Base-by-base conservation (phyloP, 2,329 filamentous ascomycete genomes). In the Sporothrix luriei region DNA sequence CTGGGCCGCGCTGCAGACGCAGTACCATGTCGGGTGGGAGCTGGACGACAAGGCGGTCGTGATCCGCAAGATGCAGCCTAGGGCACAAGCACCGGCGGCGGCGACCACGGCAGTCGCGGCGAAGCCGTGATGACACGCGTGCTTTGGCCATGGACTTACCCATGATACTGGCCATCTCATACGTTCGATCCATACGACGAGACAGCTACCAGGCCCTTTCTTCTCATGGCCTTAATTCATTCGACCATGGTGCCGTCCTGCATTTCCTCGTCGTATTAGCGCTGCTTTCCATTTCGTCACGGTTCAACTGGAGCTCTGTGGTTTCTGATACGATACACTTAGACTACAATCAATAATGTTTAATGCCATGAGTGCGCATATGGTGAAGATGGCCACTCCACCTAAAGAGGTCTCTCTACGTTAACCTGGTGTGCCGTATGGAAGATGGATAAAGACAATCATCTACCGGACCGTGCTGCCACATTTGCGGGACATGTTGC, bases 21-120 rank as follows among this genome's bases (percentile, higher is more conserved):
- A 86, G 73, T 88, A 92, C 76, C 88, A 88, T 2, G 90, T 98
- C 1, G 93, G 93, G 0, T 99, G 95, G 95, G 87, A 93, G 76
- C 81, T 92, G 75, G 89, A 92, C 52, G 89, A 86, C 4, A 84
- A 85, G 55, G 90, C 82, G 75, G 89, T 97, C 43, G 83, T 93
- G n/a, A 94, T 98, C 76, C 86, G 91, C 68, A 85, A 80, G 76
- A 79, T 84, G 21, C 83, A 80, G 76, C 38, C 78, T 61, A 79
- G 78, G 74, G 51, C 57, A 9, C 38, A 66, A 46, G 46, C 68
- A 14, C 19, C 61, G 19, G 65, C 43, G 24, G 14, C 61, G 19
- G 65, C 43, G 24, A 10, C 51, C 16, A 10, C 54, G 11, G 33
- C 19, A 7, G 57, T 6, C 40, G 14, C 19, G 21, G 33, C 14